Base-by-base conservation (phyloP, 768 basidiomycete species). In the Trametes punicea region DNA sequence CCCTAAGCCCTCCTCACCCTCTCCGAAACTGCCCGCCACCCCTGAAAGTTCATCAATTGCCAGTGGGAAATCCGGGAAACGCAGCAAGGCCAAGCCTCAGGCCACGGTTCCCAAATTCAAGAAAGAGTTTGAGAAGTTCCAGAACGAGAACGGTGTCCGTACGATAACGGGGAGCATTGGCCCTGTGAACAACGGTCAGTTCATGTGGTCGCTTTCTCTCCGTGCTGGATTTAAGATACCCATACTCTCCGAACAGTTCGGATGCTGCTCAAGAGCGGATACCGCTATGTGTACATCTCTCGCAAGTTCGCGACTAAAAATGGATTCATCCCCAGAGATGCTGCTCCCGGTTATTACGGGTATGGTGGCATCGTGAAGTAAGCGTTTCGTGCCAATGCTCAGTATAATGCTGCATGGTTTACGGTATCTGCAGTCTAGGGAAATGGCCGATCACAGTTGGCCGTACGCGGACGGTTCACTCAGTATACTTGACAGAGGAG, bases 241-340 rank as follows among this genome's bases (percentile, higher is more conserved):
- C 29, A 36, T 60, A 46, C 40, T 33, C 44, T 48, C 20, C 40
- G 16, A 20, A 0, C 64, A 93, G 93, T 95, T 1, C 84, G 90
- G 18, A 99, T 98, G 95, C 80, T 98, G 34, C 77, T 99, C 57
- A 96, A 93, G 71, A 80, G 83, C 16, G 95, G 97, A 16, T 88
- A 98, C 70, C 79, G 93, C 13, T 86, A 95, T 65, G 95, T 98
- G 47, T 99, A 99, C 72, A 88, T 99, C 56, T 97, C 94, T 11
- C 82, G 97, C 52, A 87, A 88, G 67, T 99, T 98, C 66, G 97
- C 97, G 2, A 74, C 85, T 59, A 81, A 84, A 61, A 83, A 97
- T 67, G 88, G 87, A 1, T 93, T 99, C 69, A 89, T 98, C 53
- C 91, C 93, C 2, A 74, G 77, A 20, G 92, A 94, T 61, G 89